A percentile compares a stretch with the other conserved stretches of the same genome.
Evolutionary conservation across 2,329 filamentous ascomycete species (phyloP).

Genomic region (Diaporthe citrichinensis): DNA sequence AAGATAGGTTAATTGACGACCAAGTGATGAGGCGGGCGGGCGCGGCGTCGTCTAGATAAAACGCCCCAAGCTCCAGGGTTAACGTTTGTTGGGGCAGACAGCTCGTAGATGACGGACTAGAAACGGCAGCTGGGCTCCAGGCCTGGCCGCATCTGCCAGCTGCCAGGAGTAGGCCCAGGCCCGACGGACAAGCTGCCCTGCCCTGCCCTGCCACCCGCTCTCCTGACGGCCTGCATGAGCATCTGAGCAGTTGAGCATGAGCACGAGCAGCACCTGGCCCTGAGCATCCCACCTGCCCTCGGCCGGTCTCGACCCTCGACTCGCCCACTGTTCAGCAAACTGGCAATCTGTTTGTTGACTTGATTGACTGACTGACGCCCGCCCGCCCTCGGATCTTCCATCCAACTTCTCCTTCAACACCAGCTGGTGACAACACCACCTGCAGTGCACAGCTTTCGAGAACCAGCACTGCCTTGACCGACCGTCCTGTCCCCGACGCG

Average conservation of each 20-base stretch:
- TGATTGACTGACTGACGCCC: neutral
- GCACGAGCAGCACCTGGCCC: neutral
- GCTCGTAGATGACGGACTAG: neutral
- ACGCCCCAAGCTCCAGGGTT: conserved; percentile 7
- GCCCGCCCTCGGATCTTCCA: conserved; percentile 2
- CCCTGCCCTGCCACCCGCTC: neutral
- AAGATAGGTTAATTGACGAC: neutral
- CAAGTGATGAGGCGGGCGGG: neutral
- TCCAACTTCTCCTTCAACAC: conserved; percentile 15
- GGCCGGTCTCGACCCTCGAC: conserved; percentile 22
- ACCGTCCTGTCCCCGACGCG: neutral
- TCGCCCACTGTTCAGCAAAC: conserved; percentile 17
- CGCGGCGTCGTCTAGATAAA: neutral
- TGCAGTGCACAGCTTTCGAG: conserved; percentile 15
- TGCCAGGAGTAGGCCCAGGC: conserved; percentile 2
- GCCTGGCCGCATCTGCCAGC: neutral
- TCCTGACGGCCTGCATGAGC: conserved; percentile 28
- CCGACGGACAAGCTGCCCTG: neutral
- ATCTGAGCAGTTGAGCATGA: neutral
- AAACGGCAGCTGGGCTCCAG: neutral
- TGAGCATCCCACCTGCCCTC: conserved; percentile 12
- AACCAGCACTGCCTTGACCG: neutral
- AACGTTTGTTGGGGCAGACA: neutral
- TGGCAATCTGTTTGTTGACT: conserved; percentile 29
- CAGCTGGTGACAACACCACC: conserved; percentile 10